A percentile compares a stretch with the other conserved stretches of the same genome.
Evolutionary conservation across 108 stramenopile species (phyloP).

Genomic region (Parmales sp.): DNA sequence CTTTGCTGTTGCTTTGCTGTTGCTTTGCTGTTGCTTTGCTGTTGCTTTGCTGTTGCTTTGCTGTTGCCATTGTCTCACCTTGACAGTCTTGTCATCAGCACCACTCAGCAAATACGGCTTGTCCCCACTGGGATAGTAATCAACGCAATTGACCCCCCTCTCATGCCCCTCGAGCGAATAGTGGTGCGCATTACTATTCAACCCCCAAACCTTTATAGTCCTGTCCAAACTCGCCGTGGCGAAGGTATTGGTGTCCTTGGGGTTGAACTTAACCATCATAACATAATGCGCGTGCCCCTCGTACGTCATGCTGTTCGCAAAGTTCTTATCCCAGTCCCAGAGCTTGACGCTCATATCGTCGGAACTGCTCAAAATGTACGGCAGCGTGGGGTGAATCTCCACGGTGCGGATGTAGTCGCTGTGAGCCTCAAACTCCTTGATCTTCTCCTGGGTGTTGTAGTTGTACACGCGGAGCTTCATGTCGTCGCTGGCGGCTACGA

Average conservation of each 20-base stretch:
- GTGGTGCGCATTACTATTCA: slow-evolving; percentile 76
- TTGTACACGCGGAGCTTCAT: slow-evolving; percentile 91
- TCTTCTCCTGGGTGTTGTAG: slow-evolving; percentile 98
- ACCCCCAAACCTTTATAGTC: slow-evolving; percentile 93
- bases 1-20: too few relatives aligned
- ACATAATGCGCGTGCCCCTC: slow-evolving; percentile 99
- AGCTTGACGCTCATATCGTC: slow-evolving; percentile 98
- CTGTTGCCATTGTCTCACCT: slow-evolving; percentile 97
- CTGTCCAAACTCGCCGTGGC: slow-evolving; percentile 93
- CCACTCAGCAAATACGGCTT: slow-evolving; percentile 97
- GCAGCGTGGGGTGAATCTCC: slow-evolving; percentile 86
- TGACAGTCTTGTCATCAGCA: slow-evolving; percentile 93
- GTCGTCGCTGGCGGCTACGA: slow-evolving; percentile 71
- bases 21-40: too few relatives aligned
- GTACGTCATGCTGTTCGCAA: slow-evolving; percentile 73
- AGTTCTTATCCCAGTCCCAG: slow-evolving; percentile 94
- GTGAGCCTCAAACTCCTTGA: slow-evolving; percentile 96
- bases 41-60: too few relatives aligned
- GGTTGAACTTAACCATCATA: slow-evolving; percentile 98
- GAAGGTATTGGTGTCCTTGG: slow-evolving; percentile 98
- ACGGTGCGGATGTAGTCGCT: slow-evolving; percentile 95
- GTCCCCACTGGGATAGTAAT: slow-evolving; percentile 98
- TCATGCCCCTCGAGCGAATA: slow-evolving; percentile 98
- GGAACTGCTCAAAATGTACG: slow-evolving; percentile 72
- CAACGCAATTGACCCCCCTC: slow-evolving; percentile 93